Evolutionary conservation across 495 filamentous ascomycete species (phyloP), one percentile per base, ranked within the genome.

Genomic region (Saxophila tyrrhenica): DNA sequence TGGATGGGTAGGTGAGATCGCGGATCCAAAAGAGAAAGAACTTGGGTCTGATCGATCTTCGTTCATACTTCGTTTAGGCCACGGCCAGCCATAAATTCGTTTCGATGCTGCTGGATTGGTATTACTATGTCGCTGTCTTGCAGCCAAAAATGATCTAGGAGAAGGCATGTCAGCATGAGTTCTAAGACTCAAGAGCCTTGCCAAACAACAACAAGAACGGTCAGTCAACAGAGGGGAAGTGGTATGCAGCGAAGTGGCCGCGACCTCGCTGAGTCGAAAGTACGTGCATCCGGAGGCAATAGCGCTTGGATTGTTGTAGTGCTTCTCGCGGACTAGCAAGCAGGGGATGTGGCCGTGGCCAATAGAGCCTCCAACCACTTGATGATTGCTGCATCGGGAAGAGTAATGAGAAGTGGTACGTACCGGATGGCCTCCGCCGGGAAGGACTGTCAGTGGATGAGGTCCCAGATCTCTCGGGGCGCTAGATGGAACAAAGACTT

Each of bases 391-490:
- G 45, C 21, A 48, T 23, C 20, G 20, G 20, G 9, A 3, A 24
- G 7, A 21, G 7, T 9, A 9, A 24, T 5, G 20, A 13, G 45
- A 20, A 1, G 29, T 23, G 25, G 46, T 56, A 61, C 58, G 58
- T 61, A 61, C 58, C 54, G 50, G 20, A 50, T 23, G 8, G 58
- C 50, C 49, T 45, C 51, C 58, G 3, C 49, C 54, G 17, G 54
- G 58, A 57, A 57, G 54, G 23, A 8, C 35, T 38, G 42, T 51
- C 13, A 57, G 38, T 54, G 58, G 58, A n/a, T 32, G 50, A 54
- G 54, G 57, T 61, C 3, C 57, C 57, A 35, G 57, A 56, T 60
- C 54, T 54, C 54, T 45, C 5, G 19, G 42, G 50, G 58, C 58
- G 58, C 54, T 45, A 56, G 29, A 29, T 56, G 53, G 35, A 25